These are phyloP conservation scores for Leishmania mexicana DNA, from an alignment of 208 protist species.

Conservation along the genomic window DNA sequence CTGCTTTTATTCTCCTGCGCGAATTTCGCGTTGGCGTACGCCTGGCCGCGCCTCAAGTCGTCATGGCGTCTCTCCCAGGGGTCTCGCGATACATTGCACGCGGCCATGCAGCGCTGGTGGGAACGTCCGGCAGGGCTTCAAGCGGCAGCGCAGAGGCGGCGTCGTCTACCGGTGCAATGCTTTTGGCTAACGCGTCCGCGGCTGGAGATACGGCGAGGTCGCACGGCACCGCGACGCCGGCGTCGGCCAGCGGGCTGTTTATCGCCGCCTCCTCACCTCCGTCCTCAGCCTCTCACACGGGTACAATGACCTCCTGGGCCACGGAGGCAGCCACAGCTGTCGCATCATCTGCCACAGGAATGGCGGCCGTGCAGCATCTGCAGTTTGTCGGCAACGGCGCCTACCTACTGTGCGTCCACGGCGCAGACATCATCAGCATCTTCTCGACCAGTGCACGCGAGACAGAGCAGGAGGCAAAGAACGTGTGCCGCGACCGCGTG, in stretches of 20 bases:
- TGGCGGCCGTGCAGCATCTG: conserved; percentile 32
- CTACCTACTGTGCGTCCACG: conserved; percentile 41
- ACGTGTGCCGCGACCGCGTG: conserved; percentile 30
- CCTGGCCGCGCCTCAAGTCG: conserved; percentile 6
- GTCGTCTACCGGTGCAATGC: conserved; percentile 3
- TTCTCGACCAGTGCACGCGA: conserved; percentile 35
- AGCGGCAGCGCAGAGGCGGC: not conserved
- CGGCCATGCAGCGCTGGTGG: conserved; percentile 1
- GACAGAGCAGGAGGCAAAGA: conserved; percentile 25
- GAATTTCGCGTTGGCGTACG: conserved; percentile 46
- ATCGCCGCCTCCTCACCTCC: not conserved
- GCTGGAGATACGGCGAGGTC: not conserved
- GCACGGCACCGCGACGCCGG: not conserved
- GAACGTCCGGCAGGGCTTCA: not conserved
- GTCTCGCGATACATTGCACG: conserved; percentile 16
- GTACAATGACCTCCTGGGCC: conserved; percentile 19
- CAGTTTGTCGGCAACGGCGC: conserved; percentile 39
- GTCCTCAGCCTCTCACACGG: not conserved
- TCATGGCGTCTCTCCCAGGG: conserved; percentile 22
- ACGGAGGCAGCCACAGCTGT: conserved; percentile 15
- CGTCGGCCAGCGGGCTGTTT: not conserved
- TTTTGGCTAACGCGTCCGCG: not conserved
- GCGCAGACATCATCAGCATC: conserved; percentile 28
- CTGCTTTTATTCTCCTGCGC: conserved; percentile 29
- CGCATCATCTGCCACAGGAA: not conserved